A percentile compares a stretch with the other conserved stretches of the same genome.
These are phyloP conservation scores for Cladosporium sp. DNA, from an alignment of 2,329 filamentous ascomycete genomes.

Conservation along the genomic window DNA sequence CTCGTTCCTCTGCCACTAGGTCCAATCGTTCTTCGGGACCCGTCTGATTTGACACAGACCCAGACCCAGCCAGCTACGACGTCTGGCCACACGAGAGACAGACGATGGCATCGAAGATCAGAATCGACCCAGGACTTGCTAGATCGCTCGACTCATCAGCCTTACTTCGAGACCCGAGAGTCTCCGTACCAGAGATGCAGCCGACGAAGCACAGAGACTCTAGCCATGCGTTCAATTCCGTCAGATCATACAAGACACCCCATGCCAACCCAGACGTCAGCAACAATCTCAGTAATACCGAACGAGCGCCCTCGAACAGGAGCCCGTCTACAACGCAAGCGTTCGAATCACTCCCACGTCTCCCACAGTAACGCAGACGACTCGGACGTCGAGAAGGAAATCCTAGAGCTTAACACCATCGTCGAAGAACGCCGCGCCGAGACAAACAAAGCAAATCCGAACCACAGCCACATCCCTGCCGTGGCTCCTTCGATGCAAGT, in stretches of 20 bases:
- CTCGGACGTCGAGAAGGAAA: constrained; percentile 42
- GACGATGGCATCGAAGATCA: constrained; percentile 6
- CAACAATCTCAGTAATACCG: neutral
- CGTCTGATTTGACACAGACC: neutral
- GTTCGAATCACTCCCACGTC: constrained; percentile 22
- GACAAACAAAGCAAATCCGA: neutral
- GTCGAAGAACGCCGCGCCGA: constrained; percentile 44
- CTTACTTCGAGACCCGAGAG: constrained; percentile 14
- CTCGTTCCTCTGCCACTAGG: constrained; percentile 26
- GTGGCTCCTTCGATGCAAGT: constrained; percentile 43
- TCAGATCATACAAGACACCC: neutral
- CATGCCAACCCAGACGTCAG: neutral
- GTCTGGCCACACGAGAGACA: neutral
- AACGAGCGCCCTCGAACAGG: constrained; percentile 25
- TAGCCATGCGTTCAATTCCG: neutral
- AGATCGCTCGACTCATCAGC: constrained; percentile 2
- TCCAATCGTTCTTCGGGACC: constrained; percentile 23
- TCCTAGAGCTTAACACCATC: constrained; percentile 47
- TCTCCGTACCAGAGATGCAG: constrained; percentile 18
- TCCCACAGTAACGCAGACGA: constrained; percentile 2
- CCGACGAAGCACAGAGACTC: constrained; percentile 1
- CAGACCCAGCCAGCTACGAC: neutral
- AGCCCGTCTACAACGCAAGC: constrained; percentile 32
- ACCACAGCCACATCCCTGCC: constrained; percentile 40
- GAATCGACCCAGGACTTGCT: constrained; percentile 15